phyloP scores from a whole-genome alignment of 192 early-diverging fungal genomes.

The Podila epicladia region DNA sequence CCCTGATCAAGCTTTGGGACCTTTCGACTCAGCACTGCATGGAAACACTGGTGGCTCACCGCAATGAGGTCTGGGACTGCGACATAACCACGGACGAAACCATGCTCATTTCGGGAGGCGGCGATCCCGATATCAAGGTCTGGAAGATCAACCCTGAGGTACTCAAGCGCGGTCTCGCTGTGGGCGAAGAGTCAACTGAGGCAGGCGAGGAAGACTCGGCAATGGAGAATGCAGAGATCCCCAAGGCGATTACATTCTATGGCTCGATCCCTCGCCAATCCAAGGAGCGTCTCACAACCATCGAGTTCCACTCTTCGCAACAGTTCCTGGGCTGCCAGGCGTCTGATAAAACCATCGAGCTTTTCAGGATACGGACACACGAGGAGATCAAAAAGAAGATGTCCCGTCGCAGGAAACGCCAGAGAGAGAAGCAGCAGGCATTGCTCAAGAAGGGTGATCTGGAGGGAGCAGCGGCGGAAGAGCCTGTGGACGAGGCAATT shows the following conservation, averaged over 20 bases:
- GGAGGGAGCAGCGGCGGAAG: conserved; percentile 53
- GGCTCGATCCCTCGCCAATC: conserved; percentile 84
- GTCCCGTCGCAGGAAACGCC: conserved; percentile 79
- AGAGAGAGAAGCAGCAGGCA: conserved; percentile 72
- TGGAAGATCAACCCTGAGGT: conserved; percentile 83
- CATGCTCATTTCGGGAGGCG: conserved; percentile 84
- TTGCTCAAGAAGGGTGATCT: conserved; percentile 59
- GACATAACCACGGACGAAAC: conserved; percentile 72
- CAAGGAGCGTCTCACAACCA: conserved; percentile 80
- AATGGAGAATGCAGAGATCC: conserved; percentile 35
- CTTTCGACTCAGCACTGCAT: conserved; percentile 92
- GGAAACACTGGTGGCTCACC: conserved; percentile 92
- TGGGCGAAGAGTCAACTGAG: conserved; percentile 50
- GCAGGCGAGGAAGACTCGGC: conserved; percentile 52
- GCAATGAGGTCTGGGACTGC: conserved; percentile 93
- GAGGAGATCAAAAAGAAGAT: conserved; percentile 89
- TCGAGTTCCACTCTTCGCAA: conserved; percentile 83
- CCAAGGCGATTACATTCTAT: conserved; percentile 76
- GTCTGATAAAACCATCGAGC: conserved; percentile 83
- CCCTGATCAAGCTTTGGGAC: conserved; percentile 97
- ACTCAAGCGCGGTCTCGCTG: conserved; percentile 66
- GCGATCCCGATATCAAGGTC: conserved; percentile 85
- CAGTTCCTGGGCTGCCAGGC: conserved; percentile 83
- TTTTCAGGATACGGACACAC: conserved; percentile 80
- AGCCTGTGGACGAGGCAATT: conserved; percentile 60